Percentiles rank a stretch among this genome's conserved stretches.
Conservation (phyloP, 2,329 filamentous ascomycete species). For the Pseudocercospora fuligena region DNA sequence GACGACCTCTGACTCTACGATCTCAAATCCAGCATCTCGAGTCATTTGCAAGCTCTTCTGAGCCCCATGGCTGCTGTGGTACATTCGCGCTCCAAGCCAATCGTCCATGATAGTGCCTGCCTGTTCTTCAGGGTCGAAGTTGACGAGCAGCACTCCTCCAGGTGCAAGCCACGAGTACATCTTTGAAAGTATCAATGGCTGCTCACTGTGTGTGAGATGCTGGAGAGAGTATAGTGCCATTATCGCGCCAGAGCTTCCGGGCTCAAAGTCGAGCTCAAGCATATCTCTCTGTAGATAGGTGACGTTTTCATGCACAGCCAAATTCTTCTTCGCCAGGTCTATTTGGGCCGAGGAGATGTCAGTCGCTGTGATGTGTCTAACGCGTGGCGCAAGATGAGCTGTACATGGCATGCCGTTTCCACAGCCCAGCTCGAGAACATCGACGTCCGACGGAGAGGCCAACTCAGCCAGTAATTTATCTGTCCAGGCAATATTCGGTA, state of each 20-base stretch:
- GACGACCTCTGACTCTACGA: constrained; percentile 20
- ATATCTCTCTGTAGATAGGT: constrained; percentile 20
- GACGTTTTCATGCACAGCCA: constrained; percentile 1
- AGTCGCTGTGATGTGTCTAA: constrained; percentile 23
- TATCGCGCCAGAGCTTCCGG: constrained; percentile 19
- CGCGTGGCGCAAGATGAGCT: constrained; percentile 25
- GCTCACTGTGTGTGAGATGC: constrained; percentile 26
- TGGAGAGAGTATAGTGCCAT: constrained; percentile 28
- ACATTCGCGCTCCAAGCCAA: constrained; percentile 31
- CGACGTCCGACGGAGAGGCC: not conserved
- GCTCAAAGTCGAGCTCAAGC: constrained; percentile 27
- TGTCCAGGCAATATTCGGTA: constrained; percentile 7
- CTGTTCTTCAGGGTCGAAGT: constrained; percentile 23
- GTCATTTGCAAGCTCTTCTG: constrained; percentile 44
- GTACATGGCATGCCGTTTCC: constrained; percentile 44
- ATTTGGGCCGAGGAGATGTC: constrained; percentile 28
- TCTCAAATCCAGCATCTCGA: constrained; percentile 42
- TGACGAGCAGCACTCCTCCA: constrained; percentile 22
- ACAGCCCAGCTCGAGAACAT: constrained; percentile 48
- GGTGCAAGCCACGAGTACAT: constrained; percentile 25
- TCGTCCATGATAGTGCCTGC: constrained; percentile 28
- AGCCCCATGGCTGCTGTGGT: constrained; percentile 33
- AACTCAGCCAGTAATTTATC: not conserved
- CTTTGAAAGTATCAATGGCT: constrained; percentile 21
- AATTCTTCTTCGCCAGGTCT: constrained; percentile 15